Conservation (phyloP, 345 rosid species). For the Eucalyptus sideroxylon region DNA sequence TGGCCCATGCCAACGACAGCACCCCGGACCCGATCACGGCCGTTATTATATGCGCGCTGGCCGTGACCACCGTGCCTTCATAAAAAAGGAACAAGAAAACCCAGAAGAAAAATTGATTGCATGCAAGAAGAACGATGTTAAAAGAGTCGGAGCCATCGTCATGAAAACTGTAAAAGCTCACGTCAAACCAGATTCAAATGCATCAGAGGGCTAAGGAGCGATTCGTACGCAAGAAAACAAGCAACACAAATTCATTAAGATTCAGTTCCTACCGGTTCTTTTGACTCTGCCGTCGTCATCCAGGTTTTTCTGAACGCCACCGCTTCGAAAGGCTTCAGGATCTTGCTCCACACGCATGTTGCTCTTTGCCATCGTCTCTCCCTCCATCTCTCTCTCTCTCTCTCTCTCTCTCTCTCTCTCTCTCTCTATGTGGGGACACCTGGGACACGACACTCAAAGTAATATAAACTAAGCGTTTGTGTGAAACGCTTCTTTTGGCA, state of each 20-base stretch:
- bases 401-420: background rate
- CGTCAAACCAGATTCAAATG: background rate
- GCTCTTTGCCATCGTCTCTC: conserved; percentile 14
- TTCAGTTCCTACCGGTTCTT: conserved; percentile 40
- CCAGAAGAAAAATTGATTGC: background rate
- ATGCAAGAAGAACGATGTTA: background rate
- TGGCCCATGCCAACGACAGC: conserved; percentile 78
- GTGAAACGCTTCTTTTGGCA: background rate
- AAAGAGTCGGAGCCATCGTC: background rate
- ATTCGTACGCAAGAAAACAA: background rate
- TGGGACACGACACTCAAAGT: background rate
- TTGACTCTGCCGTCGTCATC: conserved; percentile 68
- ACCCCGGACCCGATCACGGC: conserved; percentile 95
- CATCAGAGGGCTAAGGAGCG: background rate
- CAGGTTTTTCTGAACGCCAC: conserved; percentile 19
- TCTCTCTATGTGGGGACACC: background rate
- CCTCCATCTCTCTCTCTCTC: background rate
- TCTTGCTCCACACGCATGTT: conserved; percentile 27
- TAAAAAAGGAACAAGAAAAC: background rate
- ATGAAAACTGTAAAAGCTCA: background rate
- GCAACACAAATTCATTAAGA: background rate
- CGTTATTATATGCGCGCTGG: conserved; percentile 84
- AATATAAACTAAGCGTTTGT: background rate
- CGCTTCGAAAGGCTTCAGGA: conserved; percentile 8
- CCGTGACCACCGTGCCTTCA: conserved; percentile 75